Base-by-base conservation (phyloP, 768 basidiomycete genomes). In the Austroboletus eburneus region DNA sequence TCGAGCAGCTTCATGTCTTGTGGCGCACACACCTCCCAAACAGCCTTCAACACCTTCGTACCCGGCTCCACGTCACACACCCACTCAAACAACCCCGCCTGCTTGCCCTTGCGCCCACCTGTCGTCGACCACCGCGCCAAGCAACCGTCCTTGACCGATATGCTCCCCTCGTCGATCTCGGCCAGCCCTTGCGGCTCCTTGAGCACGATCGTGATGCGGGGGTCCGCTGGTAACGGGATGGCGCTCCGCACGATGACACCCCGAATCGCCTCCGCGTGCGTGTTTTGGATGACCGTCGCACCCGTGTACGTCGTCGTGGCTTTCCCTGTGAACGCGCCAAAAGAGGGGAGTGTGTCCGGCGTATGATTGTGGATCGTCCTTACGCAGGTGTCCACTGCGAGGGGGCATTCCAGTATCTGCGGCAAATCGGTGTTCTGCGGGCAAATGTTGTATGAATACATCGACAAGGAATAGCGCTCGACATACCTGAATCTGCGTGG, bases 1-100 rank as follows among this genome's bases (percentile, higher is more conserved):
- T 61, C 56, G 2, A 36, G 14, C 10, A 52, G 22, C 12, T 50
- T 48, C 23, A 66, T 10, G 6, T 54, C 55, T 12, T 44, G 38
- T 9, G 67, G 65, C 1, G 54, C 57, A 39, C 51, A 53, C 22
- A 67, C 57, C n/a, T 64, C 59, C 57, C 59, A 69, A 4, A 58
- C 51, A 1, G 57, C 58, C 29, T 59, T 61, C 46, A 69, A 44
- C 21, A 61, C 45, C 43, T 52, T 48, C 46, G 54, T 57, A 14
- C 59, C 62, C 10, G 55, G 55, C 5, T 46, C 50, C 32, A 64
- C 34, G 27, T 53, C 50, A 20, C 51, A 62, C 13, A 64, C 55
- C 66, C 68, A 67, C 39, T 69, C 67, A 14, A 64, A 56, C 20
- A 55, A 22, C 5, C 63, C 60, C 8, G 33, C 51, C 20, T 57